Percentiles rank a stretch among this genome's conserved stretches.
Evolutionary conservation across 805 yeast genomes (phyloP).

Genomic region (Saccharomycopsis guyanensis): DNA sequence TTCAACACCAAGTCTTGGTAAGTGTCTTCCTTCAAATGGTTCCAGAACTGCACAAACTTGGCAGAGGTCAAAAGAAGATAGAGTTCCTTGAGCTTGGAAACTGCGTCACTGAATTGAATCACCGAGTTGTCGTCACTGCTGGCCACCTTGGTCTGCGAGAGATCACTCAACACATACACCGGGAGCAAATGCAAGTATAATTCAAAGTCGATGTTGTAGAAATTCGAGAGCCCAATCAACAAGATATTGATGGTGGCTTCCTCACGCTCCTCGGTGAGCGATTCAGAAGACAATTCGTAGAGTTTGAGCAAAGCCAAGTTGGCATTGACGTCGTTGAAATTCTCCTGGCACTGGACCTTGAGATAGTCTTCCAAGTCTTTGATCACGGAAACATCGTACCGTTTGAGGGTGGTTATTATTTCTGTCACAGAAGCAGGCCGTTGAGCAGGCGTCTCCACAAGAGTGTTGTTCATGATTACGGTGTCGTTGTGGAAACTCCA

Average conservation of each 20-base stretch:
- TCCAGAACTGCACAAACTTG: constrained; percentile 19
- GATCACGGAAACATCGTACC: constrained; percentile 38
- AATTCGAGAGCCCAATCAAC: constrained; percentile 35
- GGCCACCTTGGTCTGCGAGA: background rate
- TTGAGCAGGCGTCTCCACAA: constrained; percentile 28
- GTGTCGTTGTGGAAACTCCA: no score
- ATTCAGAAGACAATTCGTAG: constrained; percentile 31
- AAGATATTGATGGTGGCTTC: constrained; percentile 33
- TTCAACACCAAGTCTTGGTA: constrained; percentile 19
- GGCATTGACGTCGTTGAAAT: constrained; percentile 35
- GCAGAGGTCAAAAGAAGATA: constrained; percentile 16
- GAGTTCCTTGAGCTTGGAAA: constrained; percentile 14
- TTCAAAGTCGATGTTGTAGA: constrained; percentile 36
- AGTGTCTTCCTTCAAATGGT: constrained; percentile 13
- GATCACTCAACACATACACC: constrained; percentile 14
- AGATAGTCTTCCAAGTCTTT: constrained; percentile 39
- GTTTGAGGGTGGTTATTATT: constrained; percentile 34
- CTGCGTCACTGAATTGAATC: constrained; percentile 13
- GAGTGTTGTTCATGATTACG: constrained; percentile 27
- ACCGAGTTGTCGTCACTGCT: constrained; percentile 5
- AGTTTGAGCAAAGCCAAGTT: constrained; percentile 41
- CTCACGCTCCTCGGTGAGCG: constrained; percentile 30
- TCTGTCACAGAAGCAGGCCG: constrained; percentile 36
- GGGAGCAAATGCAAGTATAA: constrained; percentile 40
- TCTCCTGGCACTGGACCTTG: constrained; percentile 31